Base-by-base conservation (phyloP, 1,284 basidiomycete genomes). In the Heterobasidion parviporum region DNA sequence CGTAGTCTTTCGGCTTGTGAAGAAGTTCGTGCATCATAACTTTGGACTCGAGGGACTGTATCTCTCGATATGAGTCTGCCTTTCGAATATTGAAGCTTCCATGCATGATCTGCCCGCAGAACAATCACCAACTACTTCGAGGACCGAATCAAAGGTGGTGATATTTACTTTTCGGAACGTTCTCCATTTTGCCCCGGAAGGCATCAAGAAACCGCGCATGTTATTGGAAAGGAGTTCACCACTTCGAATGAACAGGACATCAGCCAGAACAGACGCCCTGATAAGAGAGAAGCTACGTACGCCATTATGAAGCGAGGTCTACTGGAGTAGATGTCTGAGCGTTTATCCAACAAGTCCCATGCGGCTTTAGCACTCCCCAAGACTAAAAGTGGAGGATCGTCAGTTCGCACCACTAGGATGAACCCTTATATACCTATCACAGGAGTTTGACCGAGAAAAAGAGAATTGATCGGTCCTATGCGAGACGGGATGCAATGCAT, bases 341-440 rank as follows among this genome's bases (percentile, higher is more conserved):
- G 72, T 59, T 78, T 80, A 60, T 81, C 80, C 9, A 81, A 66
- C 8, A 81, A 64, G 59, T 80, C 78, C 76, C 77, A 79, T 14
- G 76, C 77, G 5, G 74, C 73, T 59, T 77, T 74, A 0, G 76
- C 77, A 3, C 72, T 77, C 1, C 77, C 77, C 33, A 79, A 68
- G 4, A 80, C 75, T 74, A 52, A 14, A 18, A 3, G 6, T 12
- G 14, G 38, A 53, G 7, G 5, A 7, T 26, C 14, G 10, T 16
- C 34, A 3, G 12, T 20, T 26, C 12, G 32, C 2, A 15, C 10
- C 33, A 26, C 26, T 26, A 26, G 26, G 5, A 26, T 26, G 26
- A 6, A 26, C 26, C 6, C 6, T 26, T 6, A 26, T 26, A 26
- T 50, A 72, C 74, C 68, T 18, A 80, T 74, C 3, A 78, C 76